phyloP scores from a whole-genome alignment of 2,329 filamentous ascomycete species.

The Colletotrichum chlorophyti region DNA sequence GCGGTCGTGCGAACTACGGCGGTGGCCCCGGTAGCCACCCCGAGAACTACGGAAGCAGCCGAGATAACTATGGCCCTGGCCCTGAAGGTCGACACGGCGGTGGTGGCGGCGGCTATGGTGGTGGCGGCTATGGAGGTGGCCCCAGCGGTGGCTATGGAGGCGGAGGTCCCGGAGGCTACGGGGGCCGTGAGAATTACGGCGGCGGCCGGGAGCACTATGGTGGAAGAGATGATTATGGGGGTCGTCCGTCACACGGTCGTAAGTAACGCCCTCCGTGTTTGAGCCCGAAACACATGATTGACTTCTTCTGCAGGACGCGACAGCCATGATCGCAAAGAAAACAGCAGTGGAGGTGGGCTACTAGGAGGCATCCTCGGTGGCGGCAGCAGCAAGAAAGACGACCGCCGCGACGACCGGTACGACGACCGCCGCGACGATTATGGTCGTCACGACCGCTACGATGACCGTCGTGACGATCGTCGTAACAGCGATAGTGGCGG shows the following conservation, averaged over 20 bases:
- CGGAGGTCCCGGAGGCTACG: neutral
- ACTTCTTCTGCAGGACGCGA: neutral
- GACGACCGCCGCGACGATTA: neutral
- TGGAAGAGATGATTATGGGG: slow-evolving; percentile 3
- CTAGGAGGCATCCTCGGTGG: slow-evolving; percentile 7
- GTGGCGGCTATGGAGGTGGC: neutral
- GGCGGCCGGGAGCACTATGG: neutral
- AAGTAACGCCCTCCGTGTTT: neutral
- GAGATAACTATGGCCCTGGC: neutral
- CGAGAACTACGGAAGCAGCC: neutral
- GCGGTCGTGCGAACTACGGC: neutral
- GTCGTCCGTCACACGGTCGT: slow-evolving; percentile 10
- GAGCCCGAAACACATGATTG: no score
- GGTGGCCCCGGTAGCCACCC: neutral
- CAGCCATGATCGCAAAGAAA: slow-evolving; percentile 2
- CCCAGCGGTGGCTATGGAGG: no score
- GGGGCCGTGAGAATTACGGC: neutral
- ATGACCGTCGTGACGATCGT: neutral
- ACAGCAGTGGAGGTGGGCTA: neutral
- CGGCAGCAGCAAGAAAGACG: neutral
- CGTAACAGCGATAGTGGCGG: neutral
- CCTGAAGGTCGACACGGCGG: no score
- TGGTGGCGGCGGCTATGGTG: neutral
- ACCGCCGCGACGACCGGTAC: neutral
- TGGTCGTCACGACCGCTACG: neutral